phyloP scores from a whole-genome alignment of 1,284 basidiomycete species.

The Heterobasidion annosum region DNA sequence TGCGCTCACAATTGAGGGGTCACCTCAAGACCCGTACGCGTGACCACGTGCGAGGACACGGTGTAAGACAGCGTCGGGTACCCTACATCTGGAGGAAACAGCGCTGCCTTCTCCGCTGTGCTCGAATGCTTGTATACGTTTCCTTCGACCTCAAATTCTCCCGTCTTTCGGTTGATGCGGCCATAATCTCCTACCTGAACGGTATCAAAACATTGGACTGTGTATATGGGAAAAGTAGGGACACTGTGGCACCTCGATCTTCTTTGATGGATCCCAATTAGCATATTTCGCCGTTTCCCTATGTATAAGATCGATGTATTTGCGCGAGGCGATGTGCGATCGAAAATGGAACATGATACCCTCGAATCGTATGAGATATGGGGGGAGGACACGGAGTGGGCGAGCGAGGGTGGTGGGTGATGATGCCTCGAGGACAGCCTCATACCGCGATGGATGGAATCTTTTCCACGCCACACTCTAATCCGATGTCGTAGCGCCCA shows the following conservation, averaged over 20 bases:
- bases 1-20: not conserved
- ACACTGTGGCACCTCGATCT: not conserved
- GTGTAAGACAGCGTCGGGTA: not conserved
- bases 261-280: not conserved
- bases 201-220: not conserved
- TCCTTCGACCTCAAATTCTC: slow-evolving; percentile 1
- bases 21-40: not conserved
- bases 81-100: too few relatives aligned
- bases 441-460: too few relatives aligned
- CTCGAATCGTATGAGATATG: too few relatives aligned
- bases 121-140: not conserved
- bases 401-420: too few relatives aligned
- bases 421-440: too few relatives aligned
- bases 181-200: slow-evolving; percentile 3
- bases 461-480: too few relatives aligned
- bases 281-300: not conserved
- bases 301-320: not conserved
- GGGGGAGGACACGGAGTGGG: too few relatives aligned
- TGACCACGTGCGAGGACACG: not conserved
- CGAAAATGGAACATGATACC: not conserved
- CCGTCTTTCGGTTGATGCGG: not conserved
- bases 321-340: not conserved
- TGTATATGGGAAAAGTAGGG: not conserved
- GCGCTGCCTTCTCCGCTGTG: not conserved
- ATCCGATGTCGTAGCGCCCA: too few relatives aligned